Base-by-base conservation (phyloP, 2,329 filamentous ascomycete species). In the Fusarium tupiense region DNA sequence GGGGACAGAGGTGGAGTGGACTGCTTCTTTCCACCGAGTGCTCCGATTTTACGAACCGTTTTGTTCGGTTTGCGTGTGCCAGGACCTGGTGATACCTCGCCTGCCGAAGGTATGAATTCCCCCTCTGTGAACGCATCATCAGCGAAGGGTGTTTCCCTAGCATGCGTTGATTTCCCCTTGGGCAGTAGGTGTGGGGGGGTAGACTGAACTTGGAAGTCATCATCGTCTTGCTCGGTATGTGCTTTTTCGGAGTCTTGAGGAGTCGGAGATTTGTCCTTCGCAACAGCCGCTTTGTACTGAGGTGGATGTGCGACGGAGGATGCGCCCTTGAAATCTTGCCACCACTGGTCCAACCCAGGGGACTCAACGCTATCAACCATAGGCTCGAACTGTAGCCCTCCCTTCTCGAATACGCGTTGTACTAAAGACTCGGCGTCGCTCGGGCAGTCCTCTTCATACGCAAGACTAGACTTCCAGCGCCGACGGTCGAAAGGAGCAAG, bases 191-290 rank as follows among this genome's bases (percentile, higher is more conserved):
- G 81, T 20, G 85, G 83, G 7, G 87, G 87, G 4, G 86, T 87
- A 26, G 82, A 80, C 67, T 88, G 88, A 13, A 88, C 81, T 70
- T 89, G 85, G 54, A 89, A 89, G 63, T 88, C 87, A 50, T 85
- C 85, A n/a, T 86, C 85, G 17, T 86, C 84, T 8, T 82, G 82
- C 26, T 81, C 78, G n/a, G 71, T 69, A 11, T 71, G 64, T n/a
- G 80, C 76, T 29, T 69, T 68, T 4, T 73, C 72, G 10, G 72
- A 69, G 19, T 77, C 67, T 16, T 68, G 52, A 22, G 71, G 67
- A 9, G 75, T 68, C 2, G 76, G 60, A 3, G 67, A 62, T 22
- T 50, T 70, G 52, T 59, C 50, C 12, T 40, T 53, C 24, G 40
- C 16, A 58, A 73, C 35, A 75, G 53, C 29, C 33, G 56, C 46